Base-by-base conservation (phyloP, 2,329 filamentous ascomycete genomes). In the Monosporascus sp. region DNA sequence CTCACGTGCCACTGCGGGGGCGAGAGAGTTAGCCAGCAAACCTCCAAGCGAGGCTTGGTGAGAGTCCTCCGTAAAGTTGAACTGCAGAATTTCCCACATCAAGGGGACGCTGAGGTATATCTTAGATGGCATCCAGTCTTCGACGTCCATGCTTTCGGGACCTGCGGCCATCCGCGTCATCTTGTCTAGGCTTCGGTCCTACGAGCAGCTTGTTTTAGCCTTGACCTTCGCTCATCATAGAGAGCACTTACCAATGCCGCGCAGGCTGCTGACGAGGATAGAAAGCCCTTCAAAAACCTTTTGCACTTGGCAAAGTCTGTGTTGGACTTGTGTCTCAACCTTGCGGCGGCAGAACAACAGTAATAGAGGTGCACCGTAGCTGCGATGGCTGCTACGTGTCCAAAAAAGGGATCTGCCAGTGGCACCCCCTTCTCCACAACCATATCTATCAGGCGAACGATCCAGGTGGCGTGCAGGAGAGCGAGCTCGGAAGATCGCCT, bases 361-460 rank as follows among this genome's bases (percentile, higher is more conserved):
- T 78, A 80, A 56, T 79, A 80, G 0, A 80, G 67, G 51, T 80
- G 78, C 2, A 80, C 76, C 0, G 77, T 80, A 0, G 77, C 78
- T 1, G 78, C 77, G 37, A 80, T 78, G 3, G 76, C 77, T 1
- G 76, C 76, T 2, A 71, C 72, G 44, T 80, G 77, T 0, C 74
- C 77, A 37, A 80, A 77, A 60, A 79, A 80, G 0, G 78, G 78
- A 57, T 80, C 78, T 3, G 72, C 72, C 7, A 80, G 65, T 4
- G 70, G 70, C 9, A 79, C 66, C 50, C 75, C 71, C 63, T 78
- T 79, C 52, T 79, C 76, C 1, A 74, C 67, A 1, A 78, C 73
- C 78, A 80, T 79, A 48, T 79, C 77, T 38, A 81, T 78, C 63
- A 81, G 73, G 3, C 78, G 72, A 16, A 78, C 76, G 41, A 80